phyloP scores from a whole-genome alignment of 176 grass and related monocot species.

The Otatea glauca region DNA sequence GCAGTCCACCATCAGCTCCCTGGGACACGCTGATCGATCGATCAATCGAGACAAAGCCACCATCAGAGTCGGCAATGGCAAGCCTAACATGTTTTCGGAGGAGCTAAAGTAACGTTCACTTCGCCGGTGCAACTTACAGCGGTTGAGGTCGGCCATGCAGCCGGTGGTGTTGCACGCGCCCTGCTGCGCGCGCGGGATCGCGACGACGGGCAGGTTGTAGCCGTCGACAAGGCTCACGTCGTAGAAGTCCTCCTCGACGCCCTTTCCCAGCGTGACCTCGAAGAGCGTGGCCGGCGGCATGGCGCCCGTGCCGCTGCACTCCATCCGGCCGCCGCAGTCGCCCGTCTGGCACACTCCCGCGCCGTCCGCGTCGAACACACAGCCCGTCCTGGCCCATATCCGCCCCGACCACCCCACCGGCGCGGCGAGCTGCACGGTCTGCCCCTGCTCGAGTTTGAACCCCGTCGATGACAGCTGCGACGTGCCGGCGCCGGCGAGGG shows the following conservation, averaged over 20 bases:
- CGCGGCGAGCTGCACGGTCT: slow-evolving; percentile 59
- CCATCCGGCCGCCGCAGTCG: slow-evolving; percentile 72
- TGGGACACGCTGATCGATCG: slow-evolving; percentile 55
- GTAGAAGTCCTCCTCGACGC: slow-evolving; percentile 80
- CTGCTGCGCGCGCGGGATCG: slow-evolving; percentile 53
- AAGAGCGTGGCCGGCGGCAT: slow-evolving; percentile 79
- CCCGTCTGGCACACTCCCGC: slow-evolving; percentile 80
- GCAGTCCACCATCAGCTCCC: slow-evolving; percentile 65
- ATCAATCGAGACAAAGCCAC: neutral
- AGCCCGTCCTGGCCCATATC: slow-evolving; percentile 89
- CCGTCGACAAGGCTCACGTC: slow-evolving; percentile 92
- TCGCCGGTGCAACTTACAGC: slow-evolving; percentile 47
- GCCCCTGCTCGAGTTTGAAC: slow-evolving; percentile 64
- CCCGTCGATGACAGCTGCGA: slow-evolving; percentile 73
- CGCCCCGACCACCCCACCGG: slow-evolving; percentile 78
- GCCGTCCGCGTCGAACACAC: slow-evolving; percentile 75
- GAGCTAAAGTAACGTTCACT: neutral
- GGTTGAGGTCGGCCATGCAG: slow-evolving; percentile 82
- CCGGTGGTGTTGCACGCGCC: slow-evolving; percentile 77
- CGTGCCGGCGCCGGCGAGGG: slow-evolving; percentile 77
- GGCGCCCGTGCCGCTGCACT: slow-evolving; percentile 70
- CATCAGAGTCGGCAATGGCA: neutral
- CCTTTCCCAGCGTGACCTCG: slow-evolving; percentile 71
- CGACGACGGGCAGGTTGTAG: slow-evolving; percentile 84
- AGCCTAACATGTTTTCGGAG: no score